Conservation (phyloP, 345 rosid genomes). For the Turnera subulata region DNA sequence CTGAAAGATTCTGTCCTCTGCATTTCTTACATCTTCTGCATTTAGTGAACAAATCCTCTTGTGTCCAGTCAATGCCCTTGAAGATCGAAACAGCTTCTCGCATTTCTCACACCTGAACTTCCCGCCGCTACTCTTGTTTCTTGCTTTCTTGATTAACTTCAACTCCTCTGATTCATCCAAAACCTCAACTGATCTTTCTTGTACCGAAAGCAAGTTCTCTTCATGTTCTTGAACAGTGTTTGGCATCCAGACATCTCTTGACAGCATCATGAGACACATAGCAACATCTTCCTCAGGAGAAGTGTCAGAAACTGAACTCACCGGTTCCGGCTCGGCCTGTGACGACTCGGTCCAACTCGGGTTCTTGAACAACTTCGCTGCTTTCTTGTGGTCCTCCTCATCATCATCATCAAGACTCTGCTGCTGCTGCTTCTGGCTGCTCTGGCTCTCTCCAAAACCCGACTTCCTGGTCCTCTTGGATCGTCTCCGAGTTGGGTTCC, state of each 20-base stretch:
- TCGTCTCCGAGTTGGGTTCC: constrained; percentile 28
- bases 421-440: neutral
- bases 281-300: constrained; percentile 31
- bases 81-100: constrained; percentile 24
- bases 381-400: neutral
- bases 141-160: neutral
- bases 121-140: constrained; percentile 12
- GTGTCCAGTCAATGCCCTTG: constrained; percentile 21
- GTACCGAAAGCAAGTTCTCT: neutral
- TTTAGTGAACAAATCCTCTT: constrained; percentile 24
- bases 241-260: constrained; percentile 23
- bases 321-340: constrained; percentile 22
- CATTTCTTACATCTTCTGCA: constrained; percentile 10
- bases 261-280: constrained; percentile 29
- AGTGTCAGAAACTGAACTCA: constrained; percentile 28
- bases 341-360: neutral
- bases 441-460: constrained; percentile 5
- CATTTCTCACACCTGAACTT: constrained; percentile 30
- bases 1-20: constrained; percentile 17
- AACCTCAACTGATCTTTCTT: constrained; percentile 12
- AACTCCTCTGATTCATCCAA: constrained; percentile 10
- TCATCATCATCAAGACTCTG: constrained; percentile 3
- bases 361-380: constrained; percentile 2
- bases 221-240: neutral
- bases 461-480: constrained; percentile 25